Conservation (phyloP, 129 eudicot genomes). For the Flaveria robusta region DNA sequence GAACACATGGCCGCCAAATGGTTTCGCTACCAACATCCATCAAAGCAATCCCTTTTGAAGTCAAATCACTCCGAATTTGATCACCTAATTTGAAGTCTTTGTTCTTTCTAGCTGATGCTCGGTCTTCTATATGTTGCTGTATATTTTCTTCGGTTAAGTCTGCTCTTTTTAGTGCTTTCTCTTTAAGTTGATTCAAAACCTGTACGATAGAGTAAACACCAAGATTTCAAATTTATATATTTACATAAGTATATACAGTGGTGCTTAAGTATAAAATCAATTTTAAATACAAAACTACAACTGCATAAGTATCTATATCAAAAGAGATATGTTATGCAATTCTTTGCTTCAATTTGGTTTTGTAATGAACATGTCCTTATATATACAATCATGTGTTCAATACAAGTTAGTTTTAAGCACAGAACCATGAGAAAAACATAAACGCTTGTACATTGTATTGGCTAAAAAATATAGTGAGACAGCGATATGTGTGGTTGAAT, state of each 20-base stretch:
- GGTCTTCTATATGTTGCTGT: slow-evolving; percentile 49
- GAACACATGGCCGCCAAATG: slow-evolving; percentile 86
- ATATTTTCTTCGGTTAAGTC: slow-evolving; percentile 62
- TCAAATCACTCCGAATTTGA: slow-evolving; percentile 60
- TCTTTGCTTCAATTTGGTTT: too few relatives aligned
- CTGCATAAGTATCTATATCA: too few relatives aligned
- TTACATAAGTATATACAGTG: not conserved
- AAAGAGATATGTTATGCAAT: not conserved
- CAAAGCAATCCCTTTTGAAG: slow-evolving; percentile 68
- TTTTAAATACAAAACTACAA: not conserved
- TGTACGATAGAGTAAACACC: slow-evolving; percentile 18
- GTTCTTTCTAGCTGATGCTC: slow-evolving; percentile 64
- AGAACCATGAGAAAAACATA: not conserved
- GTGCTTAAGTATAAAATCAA: not conserved
- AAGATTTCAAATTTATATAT: not conserved
- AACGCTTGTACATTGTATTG: not conserved
- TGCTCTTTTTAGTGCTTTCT: slow-evolving; percentile 74
- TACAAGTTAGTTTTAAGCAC: not conserved
- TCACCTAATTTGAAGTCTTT: slow-evolving; percentile 64
- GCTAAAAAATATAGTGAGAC: not conserved
- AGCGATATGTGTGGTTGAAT: not conserved
- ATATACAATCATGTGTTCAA: not conserved
- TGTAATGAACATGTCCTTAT: not conserved
- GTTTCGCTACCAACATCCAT: slow-evolving; percentile 79
- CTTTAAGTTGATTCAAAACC: slow-evolving; percentile 79